Evolutionary conservation across 106 monocot species (phyloP).

Genomic region (Dendrobium huoshanense): DNA sequence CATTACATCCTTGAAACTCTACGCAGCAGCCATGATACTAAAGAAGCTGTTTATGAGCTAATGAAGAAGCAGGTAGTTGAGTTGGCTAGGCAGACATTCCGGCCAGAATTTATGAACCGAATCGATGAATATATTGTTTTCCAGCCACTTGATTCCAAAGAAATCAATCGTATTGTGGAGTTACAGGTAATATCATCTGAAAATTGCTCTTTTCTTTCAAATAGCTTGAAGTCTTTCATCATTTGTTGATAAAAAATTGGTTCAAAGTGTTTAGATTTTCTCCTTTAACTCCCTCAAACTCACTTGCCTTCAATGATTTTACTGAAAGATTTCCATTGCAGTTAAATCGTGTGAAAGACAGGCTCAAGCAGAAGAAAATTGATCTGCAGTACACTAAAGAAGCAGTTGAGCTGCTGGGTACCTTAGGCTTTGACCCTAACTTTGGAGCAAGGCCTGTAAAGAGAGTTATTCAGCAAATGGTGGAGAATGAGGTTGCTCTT

Average conservation of each 20-base stretch:
- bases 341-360: conserved; percentile 63
- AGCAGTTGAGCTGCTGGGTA: conserved; percentile 56
- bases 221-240: too few relatives aligned
- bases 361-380: conserved; percentile 81
- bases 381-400: conserved; percentile 52
- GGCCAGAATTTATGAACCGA: conserved; percentile 87
- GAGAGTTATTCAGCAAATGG: conserved; percentile 89
- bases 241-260: too few relatives aligned
- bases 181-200: conserved; percentile 58
- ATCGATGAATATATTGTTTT: conserved; percentile 77
- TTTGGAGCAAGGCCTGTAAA: conserved; percentile 92
- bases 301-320: background rate
- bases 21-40: conserved; percentile 38
- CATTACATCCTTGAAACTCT: conserved; percentile 82
- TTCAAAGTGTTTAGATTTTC: too few relatives aligned
- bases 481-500: conserved; percentile 77
- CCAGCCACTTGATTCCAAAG: conserved; percentile 69
- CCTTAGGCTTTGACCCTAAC: conserved; percentile 79
- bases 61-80: conserved; percentile 83
- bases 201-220: background rate
- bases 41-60: conserved; percentile 77
- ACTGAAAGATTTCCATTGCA: conserved; percentile 7
- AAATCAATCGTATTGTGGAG: conserved; percentile 78
- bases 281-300: background rate
- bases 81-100: conserved; percentile 70